A percentile compares a stretch with the other conserved stretches of the same genome.
phyloP scores from a whole-genome alignment of 2,329 filamentous ascomycete species.

The Colletotrichum tamarilloi region DNA sequence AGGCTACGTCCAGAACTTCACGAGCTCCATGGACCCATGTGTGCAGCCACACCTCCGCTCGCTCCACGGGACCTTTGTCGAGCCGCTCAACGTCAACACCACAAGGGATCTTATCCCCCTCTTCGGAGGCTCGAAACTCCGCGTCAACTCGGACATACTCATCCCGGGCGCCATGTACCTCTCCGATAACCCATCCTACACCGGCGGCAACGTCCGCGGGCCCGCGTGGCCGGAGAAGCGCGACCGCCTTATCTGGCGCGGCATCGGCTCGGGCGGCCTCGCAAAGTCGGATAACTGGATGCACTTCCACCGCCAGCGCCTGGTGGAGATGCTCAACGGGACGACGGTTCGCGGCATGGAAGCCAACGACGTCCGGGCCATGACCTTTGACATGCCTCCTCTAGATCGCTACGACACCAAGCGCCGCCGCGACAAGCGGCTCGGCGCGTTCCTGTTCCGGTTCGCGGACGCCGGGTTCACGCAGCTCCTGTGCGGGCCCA shows the following conservation, averaged over 20 bases:
- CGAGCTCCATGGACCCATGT: constrained; percentile 67
- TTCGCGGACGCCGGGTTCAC: constrained; percentile 59
- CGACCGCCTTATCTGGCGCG: constrained; percentile 70
- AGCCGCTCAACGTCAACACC: constrained; percentile 61
- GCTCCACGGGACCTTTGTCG: constrained; percentile 68
- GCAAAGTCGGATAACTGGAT: constrained; percentile 68
- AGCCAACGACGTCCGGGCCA: constrained; percentile 48
- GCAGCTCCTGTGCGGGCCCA: constrained; percentile 49
- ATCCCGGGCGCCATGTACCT: constrained; percentile 75
- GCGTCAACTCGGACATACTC: constrained; percentile 72
- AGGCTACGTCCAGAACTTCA: constrained; percentile 70
- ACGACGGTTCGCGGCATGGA: constrained; percentile 65
- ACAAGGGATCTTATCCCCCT: constrained; percentile 68
- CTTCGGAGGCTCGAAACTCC: constrained; percentile 72
- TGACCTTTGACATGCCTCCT: constrained; percentile 62
- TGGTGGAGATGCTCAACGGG: constrained; percentile 76
- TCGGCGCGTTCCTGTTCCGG: constrained; percentile 54
- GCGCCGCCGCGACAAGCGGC: constrained; percentile 42
- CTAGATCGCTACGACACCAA: constrained; percentile 55
- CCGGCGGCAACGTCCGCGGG: constrained; percentile 65
- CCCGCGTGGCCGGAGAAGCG: constrained; percentile 68
- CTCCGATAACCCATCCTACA: constrained; percentile 67
- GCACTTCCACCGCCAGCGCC: constrained; percentile 77
- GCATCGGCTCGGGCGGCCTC: constrained; percentile 71
- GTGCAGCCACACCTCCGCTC: constrained; percentile 63